These are phyloP conservation scores for Plasmodiophora brassicae DNA, from an alignment of 208 protist genomes.

Conservation along the genomic window DNA sequence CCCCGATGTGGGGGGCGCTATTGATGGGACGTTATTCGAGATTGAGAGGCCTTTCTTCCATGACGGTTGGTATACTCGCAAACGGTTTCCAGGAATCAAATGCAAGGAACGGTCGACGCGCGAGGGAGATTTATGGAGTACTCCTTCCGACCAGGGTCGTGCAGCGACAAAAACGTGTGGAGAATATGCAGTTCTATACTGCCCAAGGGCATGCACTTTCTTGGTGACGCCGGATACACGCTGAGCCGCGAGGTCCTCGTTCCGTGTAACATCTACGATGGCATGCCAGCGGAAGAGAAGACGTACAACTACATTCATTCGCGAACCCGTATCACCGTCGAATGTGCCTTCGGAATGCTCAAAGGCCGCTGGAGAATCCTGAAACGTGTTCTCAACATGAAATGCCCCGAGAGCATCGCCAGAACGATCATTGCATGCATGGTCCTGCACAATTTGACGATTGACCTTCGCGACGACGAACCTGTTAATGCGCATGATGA, in stretches of 20 bases:
- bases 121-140: neutral
- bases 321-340: neutral
- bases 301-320: neutral
- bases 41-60: neutral
- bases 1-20: neutral
- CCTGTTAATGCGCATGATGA: neutral
- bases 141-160: constrained; percentile 8
- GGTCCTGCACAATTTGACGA: neutral
- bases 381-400: neutral
- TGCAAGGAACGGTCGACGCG: neutral
- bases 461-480: neutral
- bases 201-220: neutral
- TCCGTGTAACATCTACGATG: neutral
- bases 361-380: neutral
- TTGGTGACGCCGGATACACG: neutral
- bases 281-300: neutral
- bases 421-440: neutral
- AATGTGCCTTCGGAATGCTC: neutral
- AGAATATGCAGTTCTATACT: neutral
- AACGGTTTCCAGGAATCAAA: neutral
- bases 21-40: neutral
- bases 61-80: neutral
- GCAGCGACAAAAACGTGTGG: constrained; percentile 32
- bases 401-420: neutral
- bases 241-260: neutral